These are phyloP conservation scores for Penicillium sp. DNA, from an alignment of 2,329 filamentous ascomycete genomes.

Conservation along the genomic window DNA sequence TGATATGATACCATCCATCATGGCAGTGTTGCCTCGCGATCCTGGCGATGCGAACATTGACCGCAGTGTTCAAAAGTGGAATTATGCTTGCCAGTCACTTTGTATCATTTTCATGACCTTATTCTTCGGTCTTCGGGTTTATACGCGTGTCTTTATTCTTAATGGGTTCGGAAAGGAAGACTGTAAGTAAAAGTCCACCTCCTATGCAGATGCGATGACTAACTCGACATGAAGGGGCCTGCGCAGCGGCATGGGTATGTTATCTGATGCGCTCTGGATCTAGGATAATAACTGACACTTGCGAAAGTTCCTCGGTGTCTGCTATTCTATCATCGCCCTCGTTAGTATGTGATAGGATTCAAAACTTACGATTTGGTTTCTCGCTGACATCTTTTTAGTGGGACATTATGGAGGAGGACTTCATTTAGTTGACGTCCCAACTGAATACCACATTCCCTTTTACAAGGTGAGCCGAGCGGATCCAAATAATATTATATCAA, in stretches of 20 bases:
- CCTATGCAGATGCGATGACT: not conserved
- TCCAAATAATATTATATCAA: too few species aligned
- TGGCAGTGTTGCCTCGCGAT: not conserved
- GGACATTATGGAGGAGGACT: constrained; percentile 43
- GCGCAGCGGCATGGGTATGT: constrained; percentile 1
- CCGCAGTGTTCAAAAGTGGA: constrained; percentile 29
- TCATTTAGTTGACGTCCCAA: constrained; percentile 39
- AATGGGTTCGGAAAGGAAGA: constrained; percentile 9
- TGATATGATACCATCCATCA: not conserved
- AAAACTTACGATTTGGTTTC: not conserved
- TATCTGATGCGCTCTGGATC: not conserved
- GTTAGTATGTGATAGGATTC: constrained; percentile 8
- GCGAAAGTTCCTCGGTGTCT: constrained; percentile 6
- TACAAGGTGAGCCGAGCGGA: constrained; percentile 30
- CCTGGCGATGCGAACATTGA: constrained; percentile 15
- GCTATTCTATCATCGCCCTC: constrained; percentile 9
- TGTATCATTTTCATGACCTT: constrained; percentile 32
- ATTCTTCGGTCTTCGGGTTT: constrained; percentile 31
- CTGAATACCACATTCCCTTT: constrained; percentile 36
- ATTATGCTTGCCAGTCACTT: constrained; percentile 31
- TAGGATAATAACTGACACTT: not conserved
- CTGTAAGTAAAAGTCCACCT: not conserved
- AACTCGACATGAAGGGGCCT: not conserved
- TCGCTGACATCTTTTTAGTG: constrained; percentile 13
- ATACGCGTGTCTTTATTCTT: constrained; percentile 27